Evolutionary conservation across 345 rosid genomes (phyloP), one percentile per base, ranked within the genome.

Genomic region (Excoecaria cochinchinensis): DNA sequence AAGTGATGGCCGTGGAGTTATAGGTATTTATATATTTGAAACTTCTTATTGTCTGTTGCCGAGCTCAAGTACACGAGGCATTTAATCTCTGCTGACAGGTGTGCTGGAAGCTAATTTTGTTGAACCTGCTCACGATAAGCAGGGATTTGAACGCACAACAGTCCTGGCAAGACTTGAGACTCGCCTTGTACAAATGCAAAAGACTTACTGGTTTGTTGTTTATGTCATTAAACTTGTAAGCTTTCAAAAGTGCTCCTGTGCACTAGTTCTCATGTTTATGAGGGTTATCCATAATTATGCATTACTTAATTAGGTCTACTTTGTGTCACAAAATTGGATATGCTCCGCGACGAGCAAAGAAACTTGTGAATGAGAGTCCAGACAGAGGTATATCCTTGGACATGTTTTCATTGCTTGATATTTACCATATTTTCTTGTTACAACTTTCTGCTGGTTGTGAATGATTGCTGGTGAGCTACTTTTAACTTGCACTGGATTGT

Each of bases 121-220:
- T 40, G 97, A 94, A 82, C 98, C 98, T 75, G 97, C 98, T 76
- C 97, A 94, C 83, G 96, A 94, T 84, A 94, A 94, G 88, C 98
- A 94, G 82, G 97, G 97, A 24, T 92, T 94, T 84, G 97, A 92
- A 83, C 92, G 95, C 58, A 94, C 98, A 36, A 90, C 90, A 38
- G 97, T 92, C 81, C 92, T 94, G 81, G 86, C 97, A 53, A 90
- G 93, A 82, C 94, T 94, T 25, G 97, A 92, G 85, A 63, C 85
- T 55, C 86, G 90, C 53, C 88, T 94, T 68, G 52, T 88, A 74
- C 93, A 94, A 70, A 90, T 92, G 93, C 97, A 94, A 80, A 94
- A 94, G 80, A 74, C 21, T 70, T 94, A 90, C 82, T 94, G 99
- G 99, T 94, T 76, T 71, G 88, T 69, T 71, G 53, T 70, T 58